Base-by-base conservation (phyloP, 495 filamentous ascomycete species). In the Thozetella sp. region DNA sequence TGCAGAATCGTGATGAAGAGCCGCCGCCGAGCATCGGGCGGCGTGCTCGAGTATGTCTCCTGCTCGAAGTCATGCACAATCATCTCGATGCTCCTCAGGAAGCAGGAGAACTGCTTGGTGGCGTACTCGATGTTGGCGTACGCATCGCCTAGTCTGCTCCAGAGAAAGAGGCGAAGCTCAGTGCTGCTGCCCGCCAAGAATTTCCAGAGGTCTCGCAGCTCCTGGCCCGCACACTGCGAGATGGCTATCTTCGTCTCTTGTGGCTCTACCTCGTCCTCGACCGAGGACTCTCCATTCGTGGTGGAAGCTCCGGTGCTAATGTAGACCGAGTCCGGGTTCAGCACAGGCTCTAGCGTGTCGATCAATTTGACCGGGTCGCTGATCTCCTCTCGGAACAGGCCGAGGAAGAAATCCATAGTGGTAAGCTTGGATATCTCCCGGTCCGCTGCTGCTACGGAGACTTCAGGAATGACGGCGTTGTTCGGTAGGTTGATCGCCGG, bases 371-470 rank as follows among this genome's bases (percentile, higher is more conserved):
- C 81, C 0, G 95, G 89, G 66, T 97, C 86, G 34, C 85, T 84
- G 27, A 83, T 72, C 43, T 84, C 80, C 12, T 83, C 79, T 34
- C 83, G 79, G 63, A 97, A 97, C 0, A 99, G 85, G 25, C 86
- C 89, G 59, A 90, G 80, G 74, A 99, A 98, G 73, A 97, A 98
- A 66, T 97, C 96, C 86, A 95, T 93, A 0, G 93, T 98, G 15
- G 91, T 96, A 15, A 98, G 78, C 67, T 93, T 91, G 50, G 91
- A 91, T 24, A 97, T 90, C 66, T 99, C 95, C 26, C 92, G 87
- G 51, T 97, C 93, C 13, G 93, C 87, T 2, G 91, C 90, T 13
- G 80, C 81, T 2, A 82, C 78, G 0, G 96, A 97, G 19, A 99
- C 80, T 68, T 97, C 92, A 0, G 93, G 88, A 87, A 99, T 97